Percentiles rank a stretch among this genome's conserved stretches.
Conservation (phyloP, 257 asterid species). For the Vinca minor region DNA sequence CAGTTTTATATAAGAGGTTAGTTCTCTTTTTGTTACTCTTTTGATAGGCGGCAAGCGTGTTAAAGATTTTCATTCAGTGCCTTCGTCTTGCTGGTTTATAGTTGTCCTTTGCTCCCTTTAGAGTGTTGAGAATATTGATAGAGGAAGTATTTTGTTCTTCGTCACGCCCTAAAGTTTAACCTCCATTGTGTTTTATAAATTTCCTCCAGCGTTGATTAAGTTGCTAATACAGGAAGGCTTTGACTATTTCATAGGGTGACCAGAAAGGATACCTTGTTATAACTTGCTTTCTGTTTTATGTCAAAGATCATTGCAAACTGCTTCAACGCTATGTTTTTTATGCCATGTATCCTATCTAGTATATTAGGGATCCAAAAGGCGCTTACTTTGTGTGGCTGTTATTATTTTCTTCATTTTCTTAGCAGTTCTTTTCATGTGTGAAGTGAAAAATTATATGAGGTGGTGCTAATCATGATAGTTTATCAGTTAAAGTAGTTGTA, state of each 20-base stretch:
- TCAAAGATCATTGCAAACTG: not conserved
- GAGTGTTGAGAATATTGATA: not conserved
- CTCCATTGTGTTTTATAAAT: too few relatives aligned
- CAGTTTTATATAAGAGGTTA: constrained; percentile 79
- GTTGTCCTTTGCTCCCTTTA: not conserved
- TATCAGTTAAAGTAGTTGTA: not conserved
- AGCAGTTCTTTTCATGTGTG: not conserved
- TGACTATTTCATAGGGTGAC: not conserved
- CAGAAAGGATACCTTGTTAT: not conserved
- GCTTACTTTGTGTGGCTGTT: not conserved
- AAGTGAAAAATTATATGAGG: not conserved
- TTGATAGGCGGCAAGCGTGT: not conserved
- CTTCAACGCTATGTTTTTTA: not conserved
- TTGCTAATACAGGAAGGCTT: not conserved
- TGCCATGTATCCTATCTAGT: not conserved
- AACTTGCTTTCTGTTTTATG: not conserved
- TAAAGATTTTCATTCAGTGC: not conserved
- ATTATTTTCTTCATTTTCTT: constrained; percentile 5
- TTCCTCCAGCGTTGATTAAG: not conserved
- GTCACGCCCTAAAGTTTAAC: not conserved
- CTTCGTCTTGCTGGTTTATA: not conserved
- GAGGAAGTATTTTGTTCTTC: not conserved
- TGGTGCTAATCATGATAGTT: not conserved
- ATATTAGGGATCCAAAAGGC: not conserved
- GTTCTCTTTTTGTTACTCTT: constrained; percentile 7